A percentile compares a stretch with the other conserved stretches of the same genome.
Conservation (phyloP, 1,284 basidiomycete genomes). For the Peniophora sp. region DNA sequence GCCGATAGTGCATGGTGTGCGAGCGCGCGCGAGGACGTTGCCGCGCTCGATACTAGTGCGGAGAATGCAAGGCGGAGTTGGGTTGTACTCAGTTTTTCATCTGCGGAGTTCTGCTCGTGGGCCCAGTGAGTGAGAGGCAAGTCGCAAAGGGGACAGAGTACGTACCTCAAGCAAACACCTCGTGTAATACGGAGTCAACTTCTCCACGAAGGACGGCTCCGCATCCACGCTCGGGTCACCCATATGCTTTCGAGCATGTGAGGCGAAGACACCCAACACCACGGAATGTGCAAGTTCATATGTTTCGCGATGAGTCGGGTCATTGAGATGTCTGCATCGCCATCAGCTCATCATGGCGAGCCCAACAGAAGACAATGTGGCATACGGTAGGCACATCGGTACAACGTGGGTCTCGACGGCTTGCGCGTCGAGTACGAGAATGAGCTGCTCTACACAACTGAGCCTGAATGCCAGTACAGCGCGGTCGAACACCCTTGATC, state of each 20-base stretch:
- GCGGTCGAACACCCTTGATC: constrained; percentile 19
- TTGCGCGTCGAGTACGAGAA: constrained; percentile 43
- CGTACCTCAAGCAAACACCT: constrained; percentile 58
- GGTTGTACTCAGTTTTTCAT: constrained; percentile 44
- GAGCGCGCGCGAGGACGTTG: constrained; percentile 32
- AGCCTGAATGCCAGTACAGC: constrained; percentile 57
- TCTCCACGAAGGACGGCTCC: constrained; percentile 31
- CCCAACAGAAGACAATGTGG: constrained; percentile 6
- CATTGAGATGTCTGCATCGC: constrained; percentile 40
- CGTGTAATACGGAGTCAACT: constrained; percentile 61
- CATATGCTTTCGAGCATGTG: constrained; percentile 33
- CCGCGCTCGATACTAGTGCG: constrained; percentile 52
- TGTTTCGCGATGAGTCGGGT: constrained; percentile 52
- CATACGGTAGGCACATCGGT: constrained; percentile 54
- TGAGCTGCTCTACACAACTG: constrained; percentile 62
- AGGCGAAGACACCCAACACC: constrained; percentile 57
- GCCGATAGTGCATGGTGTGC: constrained; percentile 55
- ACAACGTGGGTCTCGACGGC: constrained; percentile 45
- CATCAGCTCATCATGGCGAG: neutral
- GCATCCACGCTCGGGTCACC: neutral
- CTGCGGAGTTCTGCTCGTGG: constrained; percentile 49
- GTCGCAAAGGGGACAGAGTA: constrained; percentile 3
- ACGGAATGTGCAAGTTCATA: constrained; percentile 74
- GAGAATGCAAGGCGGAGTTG: constrained; percentile 64
- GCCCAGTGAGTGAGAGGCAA: neutral